Conservation (phyloP, 2,329 filamentous ascomycete genomes). For the Fusarium nematophilum region DNA sequence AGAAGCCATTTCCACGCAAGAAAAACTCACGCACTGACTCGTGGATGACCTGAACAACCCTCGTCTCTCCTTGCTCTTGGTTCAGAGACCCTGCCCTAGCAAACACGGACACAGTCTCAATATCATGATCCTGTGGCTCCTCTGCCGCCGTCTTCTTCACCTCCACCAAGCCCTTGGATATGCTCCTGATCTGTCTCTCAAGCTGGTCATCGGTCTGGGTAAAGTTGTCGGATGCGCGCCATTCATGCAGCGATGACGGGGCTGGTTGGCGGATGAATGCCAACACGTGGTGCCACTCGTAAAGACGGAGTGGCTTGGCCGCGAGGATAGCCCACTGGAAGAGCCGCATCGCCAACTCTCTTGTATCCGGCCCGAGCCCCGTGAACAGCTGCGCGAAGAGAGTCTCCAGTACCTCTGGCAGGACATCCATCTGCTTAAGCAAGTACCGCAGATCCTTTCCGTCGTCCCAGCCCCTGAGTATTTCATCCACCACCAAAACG, state of each 20-base stretch:
- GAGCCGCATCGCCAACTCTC: background rate
- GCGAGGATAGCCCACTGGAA: conserved; percentile 25
- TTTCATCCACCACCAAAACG: conserved; percentile 6
- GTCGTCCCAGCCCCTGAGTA: conserved; percentile 11
- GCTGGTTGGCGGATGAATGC: conserved; percentile 9
- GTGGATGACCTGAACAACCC: conserved; percentile 24
- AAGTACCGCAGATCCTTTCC: background rate
- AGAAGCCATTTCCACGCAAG: background rate
- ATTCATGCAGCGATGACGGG: background rate
- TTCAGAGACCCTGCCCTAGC: conserved; percentile 25
- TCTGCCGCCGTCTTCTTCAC: background rate
- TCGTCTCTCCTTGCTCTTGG: conserved; percentile 14
- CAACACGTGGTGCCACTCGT: conserved; percentile 32
- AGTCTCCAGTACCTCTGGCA: conserved; percentile 4
- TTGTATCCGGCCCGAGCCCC: background rate
- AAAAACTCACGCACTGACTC: conserved; percentile 22
- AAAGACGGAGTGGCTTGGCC: conserved; percentile 6
- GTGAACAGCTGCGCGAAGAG: background rate
- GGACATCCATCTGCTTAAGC: background rate
- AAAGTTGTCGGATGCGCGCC: conserved; percentile 4
- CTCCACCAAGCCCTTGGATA: conserved; percentile 21
- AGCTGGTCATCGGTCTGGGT: conserved; percentile 21
- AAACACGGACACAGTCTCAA: background rate
- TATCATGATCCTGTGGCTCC: background rate
- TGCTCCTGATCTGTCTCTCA: conserved; percentile 12